These are phyloP conservation scores for Musa troglodytarum DNA, from an alignment of 176 grass and related monocot genomes.

Conservation along the genomic window DNA sequence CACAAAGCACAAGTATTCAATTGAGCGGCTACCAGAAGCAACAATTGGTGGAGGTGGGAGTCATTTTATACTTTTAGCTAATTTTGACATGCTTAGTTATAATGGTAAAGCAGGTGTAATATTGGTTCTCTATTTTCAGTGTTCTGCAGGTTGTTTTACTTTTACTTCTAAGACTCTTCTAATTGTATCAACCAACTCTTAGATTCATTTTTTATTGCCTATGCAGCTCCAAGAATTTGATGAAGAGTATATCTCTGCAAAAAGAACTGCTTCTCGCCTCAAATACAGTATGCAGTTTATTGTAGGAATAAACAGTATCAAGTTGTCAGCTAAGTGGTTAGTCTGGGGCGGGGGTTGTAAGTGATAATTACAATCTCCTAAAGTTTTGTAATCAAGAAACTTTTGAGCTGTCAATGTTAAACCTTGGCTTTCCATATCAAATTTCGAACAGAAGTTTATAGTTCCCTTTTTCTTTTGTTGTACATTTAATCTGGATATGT, in stretches of 20 bases:
- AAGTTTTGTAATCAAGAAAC: neutral
- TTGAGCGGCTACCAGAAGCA: slow-evolving; percentile 77
- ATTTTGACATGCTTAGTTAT: neutral
- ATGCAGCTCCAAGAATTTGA: slow-evolving; percentile 76
- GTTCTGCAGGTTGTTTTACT: neutral
- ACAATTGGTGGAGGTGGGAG: slow-evolving; percentile 72
- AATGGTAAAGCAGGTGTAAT: neutral
- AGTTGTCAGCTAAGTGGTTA: neutral
- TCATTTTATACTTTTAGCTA: slow-evolving; percentile 4
- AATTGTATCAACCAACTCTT: slow-evolving; percentile 12
- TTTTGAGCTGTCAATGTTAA: neutral
- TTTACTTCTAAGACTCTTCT: neutral
- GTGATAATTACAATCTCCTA: neutral
- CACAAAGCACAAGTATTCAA: slow-evolving; percentile 65
- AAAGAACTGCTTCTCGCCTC: neutral
- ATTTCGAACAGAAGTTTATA: neutral
- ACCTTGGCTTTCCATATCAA: neutral
- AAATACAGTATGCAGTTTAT: neutral
- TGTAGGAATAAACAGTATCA: neutral
- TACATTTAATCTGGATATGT: neutral
- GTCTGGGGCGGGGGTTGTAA: neutral
- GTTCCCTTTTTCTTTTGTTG: neutral
- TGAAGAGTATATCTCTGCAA: neutral
- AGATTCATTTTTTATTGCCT: neutral
- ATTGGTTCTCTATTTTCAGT: too few relatives aligned